These are phyloP conservation scores for Pyrenula aspistea DNA, from an alignment of 495 filamentous ascomycete species.

Conservation along the genomic window DNA sequence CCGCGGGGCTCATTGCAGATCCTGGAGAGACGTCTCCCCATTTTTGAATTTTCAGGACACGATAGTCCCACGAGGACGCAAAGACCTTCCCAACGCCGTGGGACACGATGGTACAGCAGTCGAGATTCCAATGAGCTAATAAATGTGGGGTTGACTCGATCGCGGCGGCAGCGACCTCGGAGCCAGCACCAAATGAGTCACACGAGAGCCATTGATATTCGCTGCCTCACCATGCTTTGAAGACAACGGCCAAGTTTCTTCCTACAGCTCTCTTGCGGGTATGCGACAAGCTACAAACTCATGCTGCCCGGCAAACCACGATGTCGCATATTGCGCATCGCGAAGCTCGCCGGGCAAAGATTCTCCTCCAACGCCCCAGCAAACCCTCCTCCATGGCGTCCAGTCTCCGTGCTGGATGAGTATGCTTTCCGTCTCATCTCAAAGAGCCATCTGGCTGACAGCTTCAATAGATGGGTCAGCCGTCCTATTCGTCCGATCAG, in stretches of 20 bases:
- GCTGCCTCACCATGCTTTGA: too few species aligned
- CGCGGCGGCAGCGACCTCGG: neutral
- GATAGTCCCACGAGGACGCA: too few species aligned
- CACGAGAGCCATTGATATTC: neutral
- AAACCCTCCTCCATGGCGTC: constrained; percentile 58
- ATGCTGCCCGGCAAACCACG: neutral
- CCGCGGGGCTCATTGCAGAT: neutral
- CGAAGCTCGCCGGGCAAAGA: neutral
- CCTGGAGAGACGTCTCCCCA: too few species aligned
- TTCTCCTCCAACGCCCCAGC: neutral
- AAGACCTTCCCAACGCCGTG: too few species aligned
- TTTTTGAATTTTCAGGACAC: too few species aligned
- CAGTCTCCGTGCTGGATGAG: constrained; percentile 79
- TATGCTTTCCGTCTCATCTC: constrained; percentile 27
- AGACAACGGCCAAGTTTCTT: neutral
- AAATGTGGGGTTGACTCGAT: neutral
- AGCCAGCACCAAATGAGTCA: neutral
- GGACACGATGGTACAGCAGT: too few species aligned
- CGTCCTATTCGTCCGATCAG: constrained; percentile 78
- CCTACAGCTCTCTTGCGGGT: neutral
- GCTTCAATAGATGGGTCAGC: constrained; percentile 61
- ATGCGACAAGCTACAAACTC: neutral
- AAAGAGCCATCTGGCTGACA: constrained; percentile 2
- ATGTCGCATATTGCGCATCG: neutral
- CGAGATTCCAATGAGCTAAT: neutral